Evolutionary conservation across 1,284 basidiomycete species (phyloP).

Genomic region (Trichosporon ovoides): DNA sequence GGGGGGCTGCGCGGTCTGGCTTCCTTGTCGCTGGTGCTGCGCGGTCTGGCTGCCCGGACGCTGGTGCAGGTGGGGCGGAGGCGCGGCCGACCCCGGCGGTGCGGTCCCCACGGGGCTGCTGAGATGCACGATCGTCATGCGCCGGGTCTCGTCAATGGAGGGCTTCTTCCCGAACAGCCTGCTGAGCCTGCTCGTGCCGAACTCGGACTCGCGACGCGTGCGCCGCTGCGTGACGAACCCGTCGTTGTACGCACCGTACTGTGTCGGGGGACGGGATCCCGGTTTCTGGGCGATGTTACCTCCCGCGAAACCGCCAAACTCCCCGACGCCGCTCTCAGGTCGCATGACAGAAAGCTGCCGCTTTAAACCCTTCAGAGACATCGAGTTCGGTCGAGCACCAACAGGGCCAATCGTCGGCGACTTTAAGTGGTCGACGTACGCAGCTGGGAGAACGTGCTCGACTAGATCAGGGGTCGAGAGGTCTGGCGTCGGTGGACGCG

Average conservation of each 20-base stretch:
- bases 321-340: not conserved
- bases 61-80: not conserved
- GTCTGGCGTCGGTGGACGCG: constrained; percentile 21
- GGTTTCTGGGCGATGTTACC: not conserved
- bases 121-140: constrained; percentile 15
- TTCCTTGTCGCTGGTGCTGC: not conserved
- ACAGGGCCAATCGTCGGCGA: not conserved
- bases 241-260: not conserved
- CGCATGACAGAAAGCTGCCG: constrained; percentile 4
- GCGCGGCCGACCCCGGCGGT: constrained; percentile 8
- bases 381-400: constrained; percentile 6
- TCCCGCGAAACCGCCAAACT: not conserved
- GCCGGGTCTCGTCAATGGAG: constrained; percentile 6
- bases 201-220: not conserved
- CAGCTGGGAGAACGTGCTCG: constrained; percentile 9
- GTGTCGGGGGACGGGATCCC: not conserved
- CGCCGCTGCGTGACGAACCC: not conserved
- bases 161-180: not conserved
- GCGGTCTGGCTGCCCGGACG: not conserved
- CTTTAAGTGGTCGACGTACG: constrained; percentile 12
- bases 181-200: not conserved
- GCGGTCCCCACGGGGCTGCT: constrained; percentile 14
- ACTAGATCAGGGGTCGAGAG: constrained; percentile 9
- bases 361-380: constrained; percentile 11
- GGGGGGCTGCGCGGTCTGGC: not conserved